Conservation (phyloP, 176 grass and related monocot species). For the Musa schizocarpa region DNA sequence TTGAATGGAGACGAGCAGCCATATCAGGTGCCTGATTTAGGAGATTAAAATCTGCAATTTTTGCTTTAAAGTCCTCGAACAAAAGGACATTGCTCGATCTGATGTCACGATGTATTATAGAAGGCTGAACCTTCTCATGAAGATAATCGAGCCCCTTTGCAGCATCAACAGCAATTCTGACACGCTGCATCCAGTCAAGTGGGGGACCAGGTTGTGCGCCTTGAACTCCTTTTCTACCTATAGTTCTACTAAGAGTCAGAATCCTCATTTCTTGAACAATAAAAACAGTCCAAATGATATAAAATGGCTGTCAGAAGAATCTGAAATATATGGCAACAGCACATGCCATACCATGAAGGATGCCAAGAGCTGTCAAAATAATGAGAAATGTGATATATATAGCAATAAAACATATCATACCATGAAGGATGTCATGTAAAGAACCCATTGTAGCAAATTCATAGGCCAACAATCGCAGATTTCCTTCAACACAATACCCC, state of each 20-base stretch:
- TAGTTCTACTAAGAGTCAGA: background rate
- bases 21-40: constrained; percentile 89
- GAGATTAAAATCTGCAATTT: constrained; percentile 88
- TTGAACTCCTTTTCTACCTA: constrained; percentile 87
- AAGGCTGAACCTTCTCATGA: constrained; percentile 73
- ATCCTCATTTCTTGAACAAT: background rate
- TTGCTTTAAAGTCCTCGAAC: constrained; percentile 86
- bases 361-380: background rate
- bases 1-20: constrained; percentile 84
- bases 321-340: too few relatives aligned
- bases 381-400: background rate
- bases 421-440: constrained; percentile 81
- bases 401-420: constrained; percentile 27
- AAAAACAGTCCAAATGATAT: background rate
- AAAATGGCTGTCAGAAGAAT: background rate
- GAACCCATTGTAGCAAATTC: constrained; percentile 92
- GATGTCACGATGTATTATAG: constrained; percentile 76
- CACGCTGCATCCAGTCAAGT: constrained; percentile 85
- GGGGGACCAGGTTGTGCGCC: constrained; percentile 76
- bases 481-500: constrained; percentile 75
- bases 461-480: constrained; percentile 68
- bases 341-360: too few relatives aligned
- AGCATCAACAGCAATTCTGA: constrained; percentile 68
- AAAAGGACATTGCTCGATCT: constrained; percentile 89
- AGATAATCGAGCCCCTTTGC: constrained; percentile 86